Conservation (phyloP, 805 yeast species). For the Kodamaea jinghongensis region DNA sequence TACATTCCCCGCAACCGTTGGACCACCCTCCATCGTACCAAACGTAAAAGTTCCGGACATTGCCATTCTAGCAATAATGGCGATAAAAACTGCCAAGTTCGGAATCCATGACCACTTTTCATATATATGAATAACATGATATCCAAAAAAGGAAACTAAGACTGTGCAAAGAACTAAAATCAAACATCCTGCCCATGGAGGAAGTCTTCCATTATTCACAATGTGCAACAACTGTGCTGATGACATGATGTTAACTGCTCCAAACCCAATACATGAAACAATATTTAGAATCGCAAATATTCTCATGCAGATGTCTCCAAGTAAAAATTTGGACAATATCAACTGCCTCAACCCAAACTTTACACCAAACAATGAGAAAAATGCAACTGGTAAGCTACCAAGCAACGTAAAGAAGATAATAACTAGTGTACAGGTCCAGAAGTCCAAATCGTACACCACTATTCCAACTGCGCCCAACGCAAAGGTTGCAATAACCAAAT, state of each 20-base stretch:
- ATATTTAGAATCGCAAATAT: constrained; percentile 74
- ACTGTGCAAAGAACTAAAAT: constrained; percentile 67
- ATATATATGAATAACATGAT: constrained; percentile 72
- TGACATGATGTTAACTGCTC: constrained; percentile 86
- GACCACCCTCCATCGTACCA: constrained; percentile 45
- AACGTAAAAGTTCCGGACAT: constrained; percentile 58
- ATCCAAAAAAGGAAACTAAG: constrained; percentile 77
- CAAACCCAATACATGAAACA: constrained; percentile 92
- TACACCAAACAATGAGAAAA: constrained; percentile 78
- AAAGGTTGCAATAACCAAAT: constrained; percentile 79
- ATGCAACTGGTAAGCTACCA: constrained; percentile 79
- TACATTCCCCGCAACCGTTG: constrained; percentile 69
- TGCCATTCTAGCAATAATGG: constrained; percentile 72
- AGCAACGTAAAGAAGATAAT: constrained; percentile 70
- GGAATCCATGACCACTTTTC: constrained; percentile 91
- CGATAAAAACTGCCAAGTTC: constrained; percentile 65
- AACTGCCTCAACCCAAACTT: constrained; percentile 84
- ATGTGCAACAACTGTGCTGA: constrained; percentile 79
- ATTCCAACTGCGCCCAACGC: constrained; percentile 66
- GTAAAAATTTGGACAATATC: constrained; percentile 71
- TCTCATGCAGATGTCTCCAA: constrained; percentile 74
- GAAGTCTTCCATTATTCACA: constrained; percentile 63
- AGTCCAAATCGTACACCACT: constrained; percentile 61
- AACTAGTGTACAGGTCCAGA: constrained; percentile 65
- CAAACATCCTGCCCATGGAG: constrained; percentile 89